These are phyloP conservation scores for Cladophialophora bantiana DNA, from an alignment of 2,329 filamentous ascomycete genomes.

Conservation along the genomic window DNA sequence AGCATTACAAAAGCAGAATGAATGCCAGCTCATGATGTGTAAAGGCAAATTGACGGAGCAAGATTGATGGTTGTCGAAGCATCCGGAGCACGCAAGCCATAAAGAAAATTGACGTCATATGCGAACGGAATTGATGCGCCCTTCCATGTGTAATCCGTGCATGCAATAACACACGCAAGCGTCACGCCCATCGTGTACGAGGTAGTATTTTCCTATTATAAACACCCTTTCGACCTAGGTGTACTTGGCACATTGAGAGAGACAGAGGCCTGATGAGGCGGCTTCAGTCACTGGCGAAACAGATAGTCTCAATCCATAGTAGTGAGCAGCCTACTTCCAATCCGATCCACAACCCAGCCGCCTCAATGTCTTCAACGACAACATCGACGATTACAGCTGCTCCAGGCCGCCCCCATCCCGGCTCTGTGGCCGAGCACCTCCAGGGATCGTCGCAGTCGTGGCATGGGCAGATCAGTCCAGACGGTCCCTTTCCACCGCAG, in stretches of 20 bases:
- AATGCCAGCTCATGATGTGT: neutral
- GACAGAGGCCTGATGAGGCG: constrained; percentile 1
- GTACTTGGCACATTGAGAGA: neutral
- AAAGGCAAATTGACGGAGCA: neutral
- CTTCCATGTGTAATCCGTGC: neutral
- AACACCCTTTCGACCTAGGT: neutral
- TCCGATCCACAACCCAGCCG: neutral
- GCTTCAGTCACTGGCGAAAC: constrained; percentile 1
- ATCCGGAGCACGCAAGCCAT: constrained; percentile 2
- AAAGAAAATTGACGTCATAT: constrained; percentile 8
- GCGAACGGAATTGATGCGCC: constrained; percentile 19
- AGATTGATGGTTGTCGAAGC: constrained; percentile 2
- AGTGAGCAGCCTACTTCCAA: neutral
- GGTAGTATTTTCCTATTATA: neutral
- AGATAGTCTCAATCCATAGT: neutral
- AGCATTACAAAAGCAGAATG: neutral
- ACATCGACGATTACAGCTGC: constrained; percentile 13
- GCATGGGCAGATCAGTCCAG: constrained; percentile 59
- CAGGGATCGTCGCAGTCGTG: constrained; percentile 45
- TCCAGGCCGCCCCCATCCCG: constrained; percentile 31
- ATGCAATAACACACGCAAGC: neutral
- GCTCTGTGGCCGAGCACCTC: constrained; percentile 37
- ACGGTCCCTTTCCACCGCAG: constrained; percentile 59
- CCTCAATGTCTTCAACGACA: constrained; percentile 3
- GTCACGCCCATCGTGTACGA: neutral